Evolutionary conservation across 495 filamentous ascomycete species (phyloP).

Genomic region (Penicillium egyptiacum): DNA sequence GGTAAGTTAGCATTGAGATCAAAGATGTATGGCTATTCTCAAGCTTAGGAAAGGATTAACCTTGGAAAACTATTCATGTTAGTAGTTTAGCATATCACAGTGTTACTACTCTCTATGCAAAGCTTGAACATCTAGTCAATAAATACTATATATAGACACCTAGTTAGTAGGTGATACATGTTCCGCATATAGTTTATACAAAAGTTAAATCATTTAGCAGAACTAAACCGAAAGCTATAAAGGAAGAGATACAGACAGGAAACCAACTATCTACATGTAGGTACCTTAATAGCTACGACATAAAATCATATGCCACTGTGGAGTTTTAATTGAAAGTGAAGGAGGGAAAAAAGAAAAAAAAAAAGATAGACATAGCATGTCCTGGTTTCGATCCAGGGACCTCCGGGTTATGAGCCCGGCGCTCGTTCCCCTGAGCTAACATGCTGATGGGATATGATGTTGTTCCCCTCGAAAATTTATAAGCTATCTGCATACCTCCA

Average conservation of each 20-base stretch:
- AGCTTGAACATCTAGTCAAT: background rate
- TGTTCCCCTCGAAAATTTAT: no score
- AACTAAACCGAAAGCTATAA: background rate
- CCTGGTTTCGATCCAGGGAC: background rate
- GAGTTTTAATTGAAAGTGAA: no score
- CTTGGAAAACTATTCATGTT: background rate
- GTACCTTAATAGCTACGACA: no score
- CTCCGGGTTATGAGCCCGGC: background rate
- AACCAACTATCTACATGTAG: no score
- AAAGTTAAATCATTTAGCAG: background rate
- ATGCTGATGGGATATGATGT: background rate
- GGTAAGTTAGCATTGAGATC: background rate
- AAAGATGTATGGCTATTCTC: background rate
- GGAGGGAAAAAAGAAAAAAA: background rate
- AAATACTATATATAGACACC: background rate
- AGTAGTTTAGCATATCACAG: background rate
- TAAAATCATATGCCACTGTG: no score
- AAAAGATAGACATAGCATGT: conserved; percentile 1
- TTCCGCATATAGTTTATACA: background rate
- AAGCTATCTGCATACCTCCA: no score
- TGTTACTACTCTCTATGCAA: background rate
- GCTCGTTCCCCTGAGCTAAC: background rate
- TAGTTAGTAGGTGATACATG: background rate
- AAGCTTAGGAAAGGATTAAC: background rate
- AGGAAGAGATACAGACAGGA: background rate